Base-by-base conservation (phyloP, 148 eudicot species). In the Fallopia convolvulus region DNA sequence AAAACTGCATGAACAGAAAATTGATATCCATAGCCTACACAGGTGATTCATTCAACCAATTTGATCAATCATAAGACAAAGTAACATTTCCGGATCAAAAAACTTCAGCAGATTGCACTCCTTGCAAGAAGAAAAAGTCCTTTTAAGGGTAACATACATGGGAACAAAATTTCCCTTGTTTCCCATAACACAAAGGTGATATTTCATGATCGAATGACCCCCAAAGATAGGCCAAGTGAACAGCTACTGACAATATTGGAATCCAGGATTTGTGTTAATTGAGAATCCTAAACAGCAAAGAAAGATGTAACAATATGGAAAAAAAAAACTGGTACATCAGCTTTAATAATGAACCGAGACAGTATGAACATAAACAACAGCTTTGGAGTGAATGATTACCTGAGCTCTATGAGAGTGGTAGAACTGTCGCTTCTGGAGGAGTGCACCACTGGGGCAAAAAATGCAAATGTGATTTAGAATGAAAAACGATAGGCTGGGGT, bases 401-500 rank as follows among this genome's bases (percentile, higher is more conserved):
- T 94, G 97, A 79, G 99, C 96, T 88, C 99, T 87, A 68, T 95
- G 99, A 14, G 99, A 95, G 79, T 95, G 99, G 86, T 88, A 95
- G 87, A 95, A 95, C 82, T 86, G 96, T 61, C 97, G 87, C 86
- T 91, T 95, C 80, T 87, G 97, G 86, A 95, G 84, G 77, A 89
- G 91, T 17, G 83, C 75, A 81, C 91, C 88, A 81, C 99, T 92
- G 90, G 52, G 74, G 65, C 46, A 41, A 56, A 65, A 76, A 65
- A 41, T 68, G 39, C 42, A 36, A 68, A 39, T 68, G 72, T 68
- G 46, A 68, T 68, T 68, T 3, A 68, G 10, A 36, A 68, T 39
- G 10, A n/a, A 12, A 68, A 68, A 36, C 18, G 11, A 1, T 68
- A n/a, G 46, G 3, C 72, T 33, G 46, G 21, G 72, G n/a, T 68